phyloP scores from a whole-genome alignment of 2,329 filamentous ascomycete genomes.

The Aurifilum marmelostoma region DNA sequence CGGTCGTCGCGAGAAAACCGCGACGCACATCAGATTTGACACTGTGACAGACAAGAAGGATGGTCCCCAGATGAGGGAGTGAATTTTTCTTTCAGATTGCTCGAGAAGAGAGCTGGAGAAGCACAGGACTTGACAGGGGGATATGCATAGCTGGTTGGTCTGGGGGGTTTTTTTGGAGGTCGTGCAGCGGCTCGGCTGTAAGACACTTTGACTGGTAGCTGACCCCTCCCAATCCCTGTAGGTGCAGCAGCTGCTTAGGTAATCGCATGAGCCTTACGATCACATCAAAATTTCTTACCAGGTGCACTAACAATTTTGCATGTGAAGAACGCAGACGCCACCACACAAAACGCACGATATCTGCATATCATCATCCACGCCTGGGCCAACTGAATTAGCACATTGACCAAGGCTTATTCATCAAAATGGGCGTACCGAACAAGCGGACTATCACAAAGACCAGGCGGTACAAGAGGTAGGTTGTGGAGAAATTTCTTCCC shows the following conservation, averaged over 20 bases:
- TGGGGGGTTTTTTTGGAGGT: background rate
- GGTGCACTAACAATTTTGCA: slow-evolving; percentile 21
- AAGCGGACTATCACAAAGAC: slow-evolving; percentile 74
- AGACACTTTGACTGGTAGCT: background rate
- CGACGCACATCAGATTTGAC: slow-evolving; percentile 15
- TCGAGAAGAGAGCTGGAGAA: background rate
- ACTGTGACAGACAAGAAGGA: slow-evolving; percentile 11
- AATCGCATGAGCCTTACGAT: slow-evolving; percentile 11
- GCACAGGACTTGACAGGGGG: background rate
- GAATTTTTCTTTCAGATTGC: background rate
- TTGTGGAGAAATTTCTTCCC: slow-evolving; percentile 26
- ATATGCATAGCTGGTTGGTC: background rate
- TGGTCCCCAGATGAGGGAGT: background rate
- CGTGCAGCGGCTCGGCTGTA: background rate
- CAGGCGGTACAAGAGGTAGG: slow-evolving; percentile 68
- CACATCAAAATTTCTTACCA: slow-evolving; percentile 23
- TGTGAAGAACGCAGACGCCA: slow-evolving; percentile 22
- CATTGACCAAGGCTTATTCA: background rate
- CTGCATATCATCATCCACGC: slow-evolving; percentile 1
- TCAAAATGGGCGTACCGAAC: slow-evolving; percentile 68
- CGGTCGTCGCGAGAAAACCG: slow-evolving; percentile 17
- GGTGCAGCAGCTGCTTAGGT: slow-evolving; percentile 7
- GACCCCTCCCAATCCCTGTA: background rate
- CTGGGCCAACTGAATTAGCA: background rate
- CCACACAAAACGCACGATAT: background rate